Base-by-base conservation (phyloP, 441 rosid species). In the Kokia cookei region DNA sequence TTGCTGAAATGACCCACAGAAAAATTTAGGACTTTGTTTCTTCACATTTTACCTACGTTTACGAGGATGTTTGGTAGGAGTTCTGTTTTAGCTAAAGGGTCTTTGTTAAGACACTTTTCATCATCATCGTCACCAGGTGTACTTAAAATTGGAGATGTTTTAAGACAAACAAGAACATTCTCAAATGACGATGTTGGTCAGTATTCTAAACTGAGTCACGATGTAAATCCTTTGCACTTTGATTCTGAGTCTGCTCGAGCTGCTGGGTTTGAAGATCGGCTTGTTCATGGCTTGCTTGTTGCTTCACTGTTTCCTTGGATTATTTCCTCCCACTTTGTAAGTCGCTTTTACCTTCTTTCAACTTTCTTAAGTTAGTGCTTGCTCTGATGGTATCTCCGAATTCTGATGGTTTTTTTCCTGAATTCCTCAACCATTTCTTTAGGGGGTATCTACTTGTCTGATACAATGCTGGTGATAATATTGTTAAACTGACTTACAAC, bases 271-370 rank as follows among this genome's bases (percentile, higher is more conserved):
- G 89, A 93, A 69, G 91, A 84, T 77, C 76, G 83, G 43, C 79
- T 90, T 78, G 97, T 95, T 73, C 97, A 93, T 68, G 95, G 98
- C 51, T 86, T 93, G 97, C 94, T 94, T 69, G 93, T 93, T 27
- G 96, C 97, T 69, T 78, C 97, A n/a, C 77, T 93, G 63, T 93
- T 91, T 84, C 97, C 98, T 45, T 85, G 79, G 62, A 91, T 90
- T 6, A 90, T 93, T 79, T 82, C 98, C 54, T 77, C 91, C 37
- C 85, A 80, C 81, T 91, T 90, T 67, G 99, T 93, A 81, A 91
- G 96, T 77, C 66, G 45, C 27, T n/a, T 42, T 29, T 32, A 8
- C 42, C 26, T 65, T 50, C 60, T 43, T 0, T 50, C 2, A 32
- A 24, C 4, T 4, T 24, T 58, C 15, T 71, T 61, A 27, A 61